phyloP scores from a whole-genome alignment of 495 filamentous ascomycete species.

The Lasiosphaeris hirsuta region DNA sequence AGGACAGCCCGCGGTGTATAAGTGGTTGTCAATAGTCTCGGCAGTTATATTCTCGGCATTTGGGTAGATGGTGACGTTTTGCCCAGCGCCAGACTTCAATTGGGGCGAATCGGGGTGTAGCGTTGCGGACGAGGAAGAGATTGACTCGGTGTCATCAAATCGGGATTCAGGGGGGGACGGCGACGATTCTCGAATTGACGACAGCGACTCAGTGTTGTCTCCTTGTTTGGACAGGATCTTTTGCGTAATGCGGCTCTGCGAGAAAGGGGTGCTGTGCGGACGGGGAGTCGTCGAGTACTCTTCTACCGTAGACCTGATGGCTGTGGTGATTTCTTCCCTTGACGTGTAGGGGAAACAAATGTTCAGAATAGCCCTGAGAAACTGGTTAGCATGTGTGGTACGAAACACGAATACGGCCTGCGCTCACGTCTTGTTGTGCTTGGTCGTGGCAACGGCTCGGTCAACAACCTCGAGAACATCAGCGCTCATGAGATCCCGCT shows the following conservation, averaged over 20 bases:
- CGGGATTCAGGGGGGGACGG: conserved; percentile 31
- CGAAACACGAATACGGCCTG: neutral
- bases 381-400: conserved; percentile 14
- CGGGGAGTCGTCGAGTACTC: conserved; percentile 70
- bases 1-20: conserved; percentile 79
- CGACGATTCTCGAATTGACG: conserved; percentile 39
- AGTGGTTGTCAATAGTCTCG: conserved; percentile 70
- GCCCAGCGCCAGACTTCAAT: conserved; percentile 34
- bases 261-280: conserved; percentile 66
- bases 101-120: conserved; percentile 47
- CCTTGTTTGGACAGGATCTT: conserved; percentile 66
- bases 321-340: conserved; percentile 91
- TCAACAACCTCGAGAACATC: conserved; percentile 89
- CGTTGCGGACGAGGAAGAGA: conserved; percentile 50
- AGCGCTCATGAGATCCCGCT: conserved; percentile 71
- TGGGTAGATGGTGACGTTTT: conserved; percentile 31
- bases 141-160: conserved; percentile 50
- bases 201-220: conserved; percentile 48
- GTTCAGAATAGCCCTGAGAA: conserved; percentile 71
- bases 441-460: conserved; percentile 75
- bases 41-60: conserved; percentile 84
- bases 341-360: conserved; percentile 98
- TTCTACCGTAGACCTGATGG: conserved; percentile 78
- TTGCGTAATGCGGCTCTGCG: conserved; percentile 78
- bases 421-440: conserved; percentile 68